Conservation (phyloP, 495 filamentous ascomycete genomes). For the Amniculicola lignicola region DNA sequence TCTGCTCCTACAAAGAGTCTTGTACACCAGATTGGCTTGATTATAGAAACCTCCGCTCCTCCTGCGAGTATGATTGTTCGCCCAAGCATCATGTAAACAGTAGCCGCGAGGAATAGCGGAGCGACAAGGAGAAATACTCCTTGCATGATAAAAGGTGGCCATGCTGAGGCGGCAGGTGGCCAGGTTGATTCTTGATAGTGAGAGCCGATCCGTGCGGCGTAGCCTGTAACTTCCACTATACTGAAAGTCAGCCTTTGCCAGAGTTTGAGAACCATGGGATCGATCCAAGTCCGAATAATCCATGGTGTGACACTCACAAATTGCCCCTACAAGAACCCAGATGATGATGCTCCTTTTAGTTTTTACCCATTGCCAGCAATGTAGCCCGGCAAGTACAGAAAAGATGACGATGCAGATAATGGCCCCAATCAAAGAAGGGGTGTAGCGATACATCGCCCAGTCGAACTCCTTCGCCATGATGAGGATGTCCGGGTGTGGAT, state of each 20-base stretch:
- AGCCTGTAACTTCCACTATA: slow-evolving; percentile 29
- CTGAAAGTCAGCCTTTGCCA: too few relatives aligned
- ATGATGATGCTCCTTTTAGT: slow-evolving; percentile 16
- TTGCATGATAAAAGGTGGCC: slow-evolving; percentile 38
- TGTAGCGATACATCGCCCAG: slow-evolving; percentile 22
- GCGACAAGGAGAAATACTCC: slow-evolving; percentile 36
- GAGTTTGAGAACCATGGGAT: too few relatives aligned
- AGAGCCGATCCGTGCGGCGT: slow-evolving; percentile 21
- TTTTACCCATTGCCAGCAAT: slow-evolving; percentile 15
- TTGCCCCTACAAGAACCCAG: slow-evolving; percentile 13
- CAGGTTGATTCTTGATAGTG: slow-evolving; percentile 21
- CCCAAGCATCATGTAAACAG: slow-evolving; percentile 45
- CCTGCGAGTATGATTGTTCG: slow-evolving; percentile 33
- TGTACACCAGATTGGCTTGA: slow-evolving; percentile 35
- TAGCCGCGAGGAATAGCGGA: slow-evolving; percentile 38
- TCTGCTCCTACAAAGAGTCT: slow-evolving; percentile 40
- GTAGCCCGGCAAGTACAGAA: slow-evolving; percentile 7
- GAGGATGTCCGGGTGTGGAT: too few relatives aligned
- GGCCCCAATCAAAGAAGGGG: slow-evolving; percentile 12
- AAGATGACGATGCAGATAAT: slow-evolving; percentile 14
- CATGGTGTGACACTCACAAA: slow-evolving; percentile 3
- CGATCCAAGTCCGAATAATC: not conserved
- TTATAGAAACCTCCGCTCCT: slow-evolving; percentile 33
- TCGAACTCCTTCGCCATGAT: slow-evolving; percentile 17
- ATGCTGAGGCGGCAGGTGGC: slow-evolving; percentile 20